Evolutionary conservation across 345 rosid species (phyloP), one percentile per base, ranked within the genome.

Genomic region (Clausena lansium): DNA sequence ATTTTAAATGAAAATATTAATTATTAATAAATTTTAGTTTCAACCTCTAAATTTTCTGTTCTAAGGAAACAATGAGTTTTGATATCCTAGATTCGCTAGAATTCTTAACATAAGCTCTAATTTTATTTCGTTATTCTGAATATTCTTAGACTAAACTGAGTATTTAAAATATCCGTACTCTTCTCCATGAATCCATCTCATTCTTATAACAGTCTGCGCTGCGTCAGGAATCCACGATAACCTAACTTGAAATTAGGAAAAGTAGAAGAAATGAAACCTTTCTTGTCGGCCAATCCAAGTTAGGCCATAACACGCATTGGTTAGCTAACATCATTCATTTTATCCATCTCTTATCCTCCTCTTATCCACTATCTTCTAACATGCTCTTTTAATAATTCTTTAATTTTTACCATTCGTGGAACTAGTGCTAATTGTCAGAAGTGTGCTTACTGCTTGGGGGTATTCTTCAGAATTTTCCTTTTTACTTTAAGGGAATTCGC

Each of bases 241-340:
- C 60, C 39, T 13, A 45, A 74, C 59, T 41, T 60, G 36, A 45
- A 74, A 62, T 22, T 71, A 33, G 58, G 58, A 41, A 39, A 73
- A 61, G 57, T 36, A 73, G 5, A 36, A 25, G 36, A 50, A 59
- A 60, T n/a, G 17, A 24, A 36, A 58, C 15, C 35, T 27, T 74
- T 74, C 10, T 41, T 39, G 25, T 74, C 58, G 10, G 68, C 67
- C 39, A 27, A 41, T 66, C n/a, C 33, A 52, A 64, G 9, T 50
- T 9, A 22, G 55, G 27, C 28, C 35, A 17, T 19, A 19, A 22
- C 57, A 38, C 50, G 6, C 59, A 32, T 58, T 33, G 69, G 68
- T 45, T 19, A 39, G 70, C 63, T 32, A 47, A 62, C 50, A 32
- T 63, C 70, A 61, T n/a, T 38, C 63, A 20, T 58, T 72, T 72